A percentile compares a stretch with the other conserved stretches of the same genome.
Evolutionary conservation across 140 eudicot species (phyloP).

Genomic region (Senecio squalidus): DNA sequence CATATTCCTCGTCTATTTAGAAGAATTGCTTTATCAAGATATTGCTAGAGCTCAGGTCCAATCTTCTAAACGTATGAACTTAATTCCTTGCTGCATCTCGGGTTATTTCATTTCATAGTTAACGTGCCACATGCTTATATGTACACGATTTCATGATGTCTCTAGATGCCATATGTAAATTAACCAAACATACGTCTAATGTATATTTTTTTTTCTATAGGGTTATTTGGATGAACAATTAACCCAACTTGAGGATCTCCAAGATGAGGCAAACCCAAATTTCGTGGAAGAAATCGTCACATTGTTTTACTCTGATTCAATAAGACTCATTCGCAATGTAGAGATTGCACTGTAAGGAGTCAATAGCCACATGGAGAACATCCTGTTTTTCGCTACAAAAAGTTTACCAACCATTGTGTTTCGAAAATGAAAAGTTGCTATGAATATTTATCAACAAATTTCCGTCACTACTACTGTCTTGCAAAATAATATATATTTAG

Average conservation of each 20-base stretch:
- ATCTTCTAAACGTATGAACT: too few species aligned
- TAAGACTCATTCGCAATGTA: slow-evolving; percentile 49
- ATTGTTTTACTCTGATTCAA: slow-evolving; percentile 62
- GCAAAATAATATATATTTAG: too few species aligned
- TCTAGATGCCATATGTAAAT: too few species aligned
- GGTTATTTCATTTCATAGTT: not conserved
- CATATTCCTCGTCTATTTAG: too few species aligned
- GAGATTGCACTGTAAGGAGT: slow-evolving; percentile 60
- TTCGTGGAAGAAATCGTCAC: slow-evolving; percentile 83
- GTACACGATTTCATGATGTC: not conserved
- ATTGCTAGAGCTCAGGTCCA: too few species aligned
- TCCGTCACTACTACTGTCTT: not conserved
- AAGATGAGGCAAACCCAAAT: slow-evolving; percentile 85
- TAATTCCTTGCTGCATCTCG: too few species aligned
- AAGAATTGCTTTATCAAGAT: too few species aligned
- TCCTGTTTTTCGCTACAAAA: not conserved
- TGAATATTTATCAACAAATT: not conserved
- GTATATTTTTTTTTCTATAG: slow-evolving; percentile 19
- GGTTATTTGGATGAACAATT: slow-evolving; percentile 83
- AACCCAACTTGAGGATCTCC: slow-evolving; percentile 73
- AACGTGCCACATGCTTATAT: not conserved
- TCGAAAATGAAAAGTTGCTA: not conserved
- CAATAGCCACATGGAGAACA: not conserved
- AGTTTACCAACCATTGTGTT: not conserved
- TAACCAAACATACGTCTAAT: not conserved